Percentiles rank a stretch among this genome's conserved stretches.
phyloP scores from a whole-genome alignment of 148 eudicot species.

The Gaultheria prostrata region DNA sequence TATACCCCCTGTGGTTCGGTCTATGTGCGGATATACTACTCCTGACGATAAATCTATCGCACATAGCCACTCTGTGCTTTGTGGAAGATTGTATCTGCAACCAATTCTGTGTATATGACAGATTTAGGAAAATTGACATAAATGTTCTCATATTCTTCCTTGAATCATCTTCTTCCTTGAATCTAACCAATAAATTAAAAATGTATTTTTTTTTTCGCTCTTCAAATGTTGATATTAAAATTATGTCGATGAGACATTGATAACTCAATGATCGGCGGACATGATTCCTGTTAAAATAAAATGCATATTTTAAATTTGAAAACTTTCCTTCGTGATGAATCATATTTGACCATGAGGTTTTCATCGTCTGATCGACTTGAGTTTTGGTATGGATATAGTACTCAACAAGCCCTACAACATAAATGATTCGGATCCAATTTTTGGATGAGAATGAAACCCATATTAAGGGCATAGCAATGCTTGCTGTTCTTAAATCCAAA shows the following conservation, averaged over 20 bases:
- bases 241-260: neutral
- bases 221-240: no score
- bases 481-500: neutral
- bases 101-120: neutral
- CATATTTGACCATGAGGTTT: neutral
- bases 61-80: neutral
- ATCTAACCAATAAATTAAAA: no score
- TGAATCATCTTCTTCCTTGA: neutral
- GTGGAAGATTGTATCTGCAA: neutral
- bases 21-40: neutral
- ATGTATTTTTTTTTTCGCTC: no score
- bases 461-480: neutral
- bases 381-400: neutral
- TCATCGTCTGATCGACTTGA: neutral
- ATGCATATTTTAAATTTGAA: neutral
- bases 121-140: neutral
- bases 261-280: no score
- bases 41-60: neutral
- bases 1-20: neutral
- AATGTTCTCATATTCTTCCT: neutral
- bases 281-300: no score
- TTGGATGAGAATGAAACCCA: neutral
- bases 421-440: neutral
- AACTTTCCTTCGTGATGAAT: neutral
- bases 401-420: neutral